Evolutionary conservation across 129 eudicot genomes (phyloP).

Genomic region (Pseudognaphalium luteoalbum): DNA sequence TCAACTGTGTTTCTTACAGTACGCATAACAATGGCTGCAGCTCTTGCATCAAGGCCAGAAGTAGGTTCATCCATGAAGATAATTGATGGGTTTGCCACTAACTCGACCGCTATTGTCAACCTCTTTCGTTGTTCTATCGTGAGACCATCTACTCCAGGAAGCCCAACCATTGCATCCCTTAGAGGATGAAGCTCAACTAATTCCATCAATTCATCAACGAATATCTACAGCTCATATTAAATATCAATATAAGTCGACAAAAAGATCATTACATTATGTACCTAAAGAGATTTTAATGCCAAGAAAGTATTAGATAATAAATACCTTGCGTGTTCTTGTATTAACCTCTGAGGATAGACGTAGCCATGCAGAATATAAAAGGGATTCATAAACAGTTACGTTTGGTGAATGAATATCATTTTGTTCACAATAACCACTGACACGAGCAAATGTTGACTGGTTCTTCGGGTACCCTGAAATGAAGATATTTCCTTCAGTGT

Average conservation of each 20-base stretch:
- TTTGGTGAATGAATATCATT: slow-evolving; percentile 29
- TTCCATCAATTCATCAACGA: slow-evolving; percentile 26
- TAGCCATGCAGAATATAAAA: slow-evolving; percentile 28
- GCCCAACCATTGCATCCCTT: slow-evolving; percentile 21
- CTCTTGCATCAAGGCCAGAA: slow-evolving; percentile 32
- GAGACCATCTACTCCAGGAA: slow-evolving; percentile 30
- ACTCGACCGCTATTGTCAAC: slow-evolving; percentile 27
- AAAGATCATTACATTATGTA: neutral
- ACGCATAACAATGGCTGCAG: slow-evolving; percentile 33
- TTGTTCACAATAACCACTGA: slow-evolving; percentile 32
- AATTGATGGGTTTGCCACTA: slow-evolving; percentile 30
- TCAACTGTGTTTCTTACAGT: slow-evolving; percentile 32
- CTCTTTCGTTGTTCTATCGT: slow-evolving; percentile 31
- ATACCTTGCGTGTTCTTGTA: slow-evolving; percentile 27
- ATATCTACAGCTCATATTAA: slow-evolving; percentile 10
- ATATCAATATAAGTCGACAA: neutral
- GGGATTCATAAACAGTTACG: slow-evolving; percentile 32
- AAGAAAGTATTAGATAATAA: neutral
- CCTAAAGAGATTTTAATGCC: neutral
- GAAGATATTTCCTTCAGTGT: slow-evolving; percentile 26
- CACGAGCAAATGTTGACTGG: slow-evolving; percentile 34
- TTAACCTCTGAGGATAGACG: slow-evolving; percentile 23
- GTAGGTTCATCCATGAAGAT: slow-evolving; percentile 34
- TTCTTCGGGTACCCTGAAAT: slow-evolving; percentile 26
- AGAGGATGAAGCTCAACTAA: slow-evolving; percentile 31